Base-by-base conservation (phyloP, 2,329 filamentous ascomycete genomes). In the Sporothrix sp. region DNA sequence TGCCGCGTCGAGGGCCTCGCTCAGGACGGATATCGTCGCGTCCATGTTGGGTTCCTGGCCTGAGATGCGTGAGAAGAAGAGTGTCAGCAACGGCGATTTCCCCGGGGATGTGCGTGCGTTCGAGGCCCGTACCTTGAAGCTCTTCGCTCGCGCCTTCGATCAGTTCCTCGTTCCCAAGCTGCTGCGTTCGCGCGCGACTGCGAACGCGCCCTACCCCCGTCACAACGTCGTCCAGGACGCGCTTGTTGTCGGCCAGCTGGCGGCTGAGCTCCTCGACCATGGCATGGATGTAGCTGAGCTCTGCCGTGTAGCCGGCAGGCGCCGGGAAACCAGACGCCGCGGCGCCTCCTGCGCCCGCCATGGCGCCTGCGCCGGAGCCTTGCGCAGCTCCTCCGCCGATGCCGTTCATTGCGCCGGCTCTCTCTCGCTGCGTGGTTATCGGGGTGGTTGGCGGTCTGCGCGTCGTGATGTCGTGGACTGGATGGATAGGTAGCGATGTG, bases 201-300 rank as follows among this genome's bases (percentile, higher is more conserved):
- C 80, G 75, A 56, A 84, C 77, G 52, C 73, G 72, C 25, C 81
- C 81, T 37, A 83, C 71, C 36, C 77, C 77, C n/a, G 70, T 71
- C 45, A 84, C 77, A 42, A 84, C 81, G 23, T 81, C 76, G 56
- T 81, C 76, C n/a, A 79, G 76, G 33, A 76, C 74, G 37, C 73
- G 71, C 57, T 77, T 71, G 61, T 81, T 82, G 47, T 81, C 77
- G 11, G 78, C 74, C 27, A 84, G 69, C 60, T 82, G 77, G 30
- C 76, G 73, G 58, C 79, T 81, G 43, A 84, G 69, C 61, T 82
- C 78, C 60, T 84, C 81, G 10, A 84, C 80, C 75, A 84, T 79
- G 57, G 72, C 71, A 61, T 83, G 82, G 60, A 84, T 81, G 65
- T 81, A 79, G 61, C 81, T 82, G 54, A 84, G 73, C 64, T 84